Conservation (phyloP, 139 green algal genomes). For the Auxenochlorella protothecoides region DNA sequence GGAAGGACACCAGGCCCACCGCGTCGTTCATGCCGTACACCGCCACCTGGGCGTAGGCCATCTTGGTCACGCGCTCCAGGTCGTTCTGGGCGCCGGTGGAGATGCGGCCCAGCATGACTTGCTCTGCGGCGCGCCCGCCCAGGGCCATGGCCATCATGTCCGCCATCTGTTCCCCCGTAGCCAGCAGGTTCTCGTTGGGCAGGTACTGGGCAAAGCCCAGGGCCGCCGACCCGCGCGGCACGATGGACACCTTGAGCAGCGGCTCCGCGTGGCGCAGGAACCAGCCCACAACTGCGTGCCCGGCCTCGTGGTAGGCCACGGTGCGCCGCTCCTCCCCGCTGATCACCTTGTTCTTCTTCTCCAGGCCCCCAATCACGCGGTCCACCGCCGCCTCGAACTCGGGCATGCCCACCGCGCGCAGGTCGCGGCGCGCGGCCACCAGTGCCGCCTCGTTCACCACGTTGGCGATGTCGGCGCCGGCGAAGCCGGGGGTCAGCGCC, state of each 20-base stretch:
- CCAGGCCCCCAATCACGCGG: constrained; percentile 93
- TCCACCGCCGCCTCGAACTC: constrained; percentile 96
- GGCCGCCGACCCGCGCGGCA: constrained; percentile 85
- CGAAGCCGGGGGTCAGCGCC: constrained; percentile 87
- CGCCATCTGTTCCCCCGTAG: constrained; percentile 86
- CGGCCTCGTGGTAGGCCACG: constrained; percentile 95
- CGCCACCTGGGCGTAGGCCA: constrained; percentile 85
- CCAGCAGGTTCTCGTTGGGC: constrained; percentile 94
- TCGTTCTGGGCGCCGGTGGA: constrained; percentile 97
- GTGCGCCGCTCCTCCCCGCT: constrained; percentile 79
- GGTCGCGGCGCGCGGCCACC: constrained; percentile 68
- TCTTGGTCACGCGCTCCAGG: constrained; percentile 93
- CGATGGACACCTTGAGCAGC: constrained; percentile 98
- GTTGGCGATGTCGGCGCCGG: constrained; percentile 98
- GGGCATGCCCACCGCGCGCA: constrained; percentile 32
- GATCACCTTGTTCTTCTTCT: constrained; percentile 98
- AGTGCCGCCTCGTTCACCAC: constrained; percentile 96
- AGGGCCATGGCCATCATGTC: constrained; percentile 94
- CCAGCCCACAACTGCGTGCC: constrained; percentile 93
- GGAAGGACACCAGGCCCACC: constrained; percentile 92
- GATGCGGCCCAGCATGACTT: constrained; percentile 91
- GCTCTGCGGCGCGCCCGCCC: constrained; percentile 85
- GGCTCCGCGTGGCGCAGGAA: constrained; percentile 96
- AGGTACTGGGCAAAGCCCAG: constrained; percentile 99
- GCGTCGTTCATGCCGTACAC: constrained; percentile 83